Base-by-base conservation (phyloP, 2,329 filamentous ascomycete genomes). In the Aspergillus hiratsukae region DNA sequence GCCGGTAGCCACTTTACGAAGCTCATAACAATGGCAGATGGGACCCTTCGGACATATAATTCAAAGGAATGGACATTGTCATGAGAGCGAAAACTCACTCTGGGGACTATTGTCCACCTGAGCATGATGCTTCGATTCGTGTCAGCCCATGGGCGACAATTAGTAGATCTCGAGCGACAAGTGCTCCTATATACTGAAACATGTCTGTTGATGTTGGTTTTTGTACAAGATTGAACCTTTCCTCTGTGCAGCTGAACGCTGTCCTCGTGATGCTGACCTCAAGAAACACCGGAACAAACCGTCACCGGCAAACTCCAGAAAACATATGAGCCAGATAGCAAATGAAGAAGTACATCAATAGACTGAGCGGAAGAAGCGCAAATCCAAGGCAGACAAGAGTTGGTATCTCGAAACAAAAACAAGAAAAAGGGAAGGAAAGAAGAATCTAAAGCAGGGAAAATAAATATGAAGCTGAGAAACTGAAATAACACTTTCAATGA, bases 401-500 rank as follows among this genome's bases (percentile, higher is more conserved):
- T 46, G 43, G 43, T 46, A 46, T 46, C 43, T 46, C 43, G 21
- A 21, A 46, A 7, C 28, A 54, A 51, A 25, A n/a, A 54, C 31
- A 25, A 43, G 51, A 21, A 41, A 49, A 29, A 23, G 21, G 31
- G n/a, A 57, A 11, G 43, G 40, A 29, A 37, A 11, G 6, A 51
- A 19, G 10, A 3, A 3, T 17, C 40, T 10, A 43, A 4, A n/a
- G 41, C 21, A 11, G 3, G 25, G 17, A 51, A 37, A 28, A 51
- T 23, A 31, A 25, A 25, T 6, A 43, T 7, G 3, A 48, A 56
- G 37, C 17, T n/a, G 35, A 49, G 25, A 8, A 23, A 48, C 19
- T n/a, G 41, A 4, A 43, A 49, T 25, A 28, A 51, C 23, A 21
- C n/a, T 14, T 19, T 62, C 58, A 67, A 51, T 61, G 51, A 28